Evolutionary conservation across 148 eudicot genomes (phyloP), one percentile per base, ranked within the genome.

Genomic region (Simmondsia chinensis): DNA sequence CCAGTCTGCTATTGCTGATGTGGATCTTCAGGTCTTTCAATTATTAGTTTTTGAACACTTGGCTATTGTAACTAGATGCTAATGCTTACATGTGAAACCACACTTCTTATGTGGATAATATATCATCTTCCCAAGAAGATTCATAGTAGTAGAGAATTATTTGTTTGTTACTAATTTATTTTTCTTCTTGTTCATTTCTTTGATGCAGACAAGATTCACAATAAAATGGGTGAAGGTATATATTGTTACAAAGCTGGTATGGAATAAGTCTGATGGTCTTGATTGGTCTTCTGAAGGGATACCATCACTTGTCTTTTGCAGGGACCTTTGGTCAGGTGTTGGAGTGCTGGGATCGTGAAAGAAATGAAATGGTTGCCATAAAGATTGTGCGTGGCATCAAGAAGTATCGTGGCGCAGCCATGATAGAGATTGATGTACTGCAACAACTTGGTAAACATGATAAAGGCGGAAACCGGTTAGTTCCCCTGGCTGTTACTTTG

Each of bases 321-420:
- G 88, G 91, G 17, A 82, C 91, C 27, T 82, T 82, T 40, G 91
- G 91, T 6, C 91, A 74, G 67, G 91, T 82, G 43, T 57, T 82
- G 33, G 91, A 82, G 56, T 77, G 91, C 42, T 82, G 83, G 83
- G 91, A 82, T 42, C 62, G 81, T 48, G 82, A 77, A 63, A 45
- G 33, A 21, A 68, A 66, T 39, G 91, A 74, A 67, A 62, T 66
- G 64, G 85, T 77, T 41, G 91, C 78, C 30, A 48, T 91, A 20
- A 91, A 91, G 72, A 63, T 91, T 58, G 63, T 91, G 5, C 73
- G 97, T 27, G 77, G 94, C 53, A 74, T 85, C 21, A 91, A 76
- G 64, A 91, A 91, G 50, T 85, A 91, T 52, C 88, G 97, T 22
- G 97, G 85, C 60, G 97, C 97, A 31, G 97, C 97, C 16, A 79